phyloP scores from a whole-genome alignment of 192 early-diverging fungal genomes.

The Coemansia sp. region DNA sequence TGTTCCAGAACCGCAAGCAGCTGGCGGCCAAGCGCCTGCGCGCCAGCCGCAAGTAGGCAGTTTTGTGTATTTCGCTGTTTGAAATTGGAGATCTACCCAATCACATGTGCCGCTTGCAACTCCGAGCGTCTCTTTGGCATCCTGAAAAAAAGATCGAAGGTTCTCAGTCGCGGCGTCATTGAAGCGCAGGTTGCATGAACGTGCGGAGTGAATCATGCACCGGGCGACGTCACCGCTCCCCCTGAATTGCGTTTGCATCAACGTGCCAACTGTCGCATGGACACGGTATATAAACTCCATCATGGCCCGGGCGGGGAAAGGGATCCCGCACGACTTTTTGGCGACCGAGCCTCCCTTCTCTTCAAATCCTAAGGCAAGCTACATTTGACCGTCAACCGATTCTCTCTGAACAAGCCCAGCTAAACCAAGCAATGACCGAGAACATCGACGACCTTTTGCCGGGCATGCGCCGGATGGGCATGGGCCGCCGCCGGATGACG shows the following conservation, averaged over 20 bases:
- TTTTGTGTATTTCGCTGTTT: constrained; percentile 1
- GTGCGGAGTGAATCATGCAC: too few species aligned
- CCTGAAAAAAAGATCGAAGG: neutral
- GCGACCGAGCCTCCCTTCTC: neutral
- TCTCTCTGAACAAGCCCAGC: neutral
- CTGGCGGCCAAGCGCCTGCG: constrained; percentile 45
- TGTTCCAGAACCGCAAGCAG: constrained; percentile 50
- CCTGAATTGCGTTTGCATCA: neutral
- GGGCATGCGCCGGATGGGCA: constrained; percentile 30
- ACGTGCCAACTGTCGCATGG: neutral
- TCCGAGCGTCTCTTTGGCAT: neutral
- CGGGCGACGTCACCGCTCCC: neutral
- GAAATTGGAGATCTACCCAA: constrained; percentile 1
- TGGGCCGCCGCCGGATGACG: constrained; percentile 18
- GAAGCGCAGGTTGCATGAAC: neutral
- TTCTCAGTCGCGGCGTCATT: neutral
- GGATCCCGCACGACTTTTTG: neutral
- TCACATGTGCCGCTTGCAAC: too few species aligned
- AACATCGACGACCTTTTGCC: constrained; percentile 33
- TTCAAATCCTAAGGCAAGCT: too few species aligned
- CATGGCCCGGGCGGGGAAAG: too few species aligned
- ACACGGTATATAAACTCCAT: neutral
- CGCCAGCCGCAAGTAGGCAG: constrained; percentile 24
- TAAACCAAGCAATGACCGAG: constrained; percentile 15
- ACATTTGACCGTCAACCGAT: too few species aligned